A percentile compares a stretch with the other conserved stretches of the same genome.
phyloP scores from a whole-genome alignment of 129 eudicot species.

The Smallanthus sonchifolius region DNA sequence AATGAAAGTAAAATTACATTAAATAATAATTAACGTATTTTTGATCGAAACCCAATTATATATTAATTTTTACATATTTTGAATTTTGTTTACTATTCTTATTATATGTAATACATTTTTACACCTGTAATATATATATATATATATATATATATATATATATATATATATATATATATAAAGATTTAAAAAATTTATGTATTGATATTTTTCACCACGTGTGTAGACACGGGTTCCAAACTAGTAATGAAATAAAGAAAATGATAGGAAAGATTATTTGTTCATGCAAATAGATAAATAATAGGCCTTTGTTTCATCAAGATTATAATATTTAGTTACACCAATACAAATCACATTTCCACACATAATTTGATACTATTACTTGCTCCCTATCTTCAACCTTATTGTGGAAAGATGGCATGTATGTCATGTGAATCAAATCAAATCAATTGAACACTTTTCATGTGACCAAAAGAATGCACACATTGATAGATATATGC shows the following conservation, averaged over 20 bases:
- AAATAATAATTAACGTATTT: no score
- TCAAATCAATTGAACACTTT: conserved; percentile 1
- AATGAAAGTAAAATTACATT: no score
- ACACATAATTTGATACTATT: not conserved
- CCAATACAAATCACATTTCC: not conserved
- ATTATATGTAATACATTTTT: no score
- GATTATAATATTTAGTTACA: conserved; percentile 1
- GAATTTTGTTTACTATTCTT: no score
- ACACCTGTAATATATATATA: no score
- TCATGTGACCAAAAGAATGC: conserved; percentile 41
- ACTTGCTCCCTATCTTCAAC: conserved; percentile 1
- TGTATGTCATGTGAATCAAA: conserved; percentile 28
- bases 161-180: no score
- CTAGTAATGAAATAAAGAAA: not conserved
- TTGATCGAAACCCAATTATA: no score
- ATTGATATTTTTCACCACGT: no score
- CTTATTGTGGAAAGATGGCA: conserved; percentile 17
- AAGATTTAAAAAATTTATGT: no score
- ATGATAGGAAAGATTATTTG: not conserved
- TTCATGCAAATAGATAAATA: not conserved
- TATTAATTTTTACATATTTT: no score
- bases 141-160: no score
- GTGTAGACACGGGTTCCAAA: no score
- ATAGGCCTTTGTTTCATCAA: not conserved
- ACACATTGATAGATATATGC: conserved; percentile 10